Base-by-base conservation (phyloP, 179 eudicot species). In the Amaranthus tricolor region DNA sequence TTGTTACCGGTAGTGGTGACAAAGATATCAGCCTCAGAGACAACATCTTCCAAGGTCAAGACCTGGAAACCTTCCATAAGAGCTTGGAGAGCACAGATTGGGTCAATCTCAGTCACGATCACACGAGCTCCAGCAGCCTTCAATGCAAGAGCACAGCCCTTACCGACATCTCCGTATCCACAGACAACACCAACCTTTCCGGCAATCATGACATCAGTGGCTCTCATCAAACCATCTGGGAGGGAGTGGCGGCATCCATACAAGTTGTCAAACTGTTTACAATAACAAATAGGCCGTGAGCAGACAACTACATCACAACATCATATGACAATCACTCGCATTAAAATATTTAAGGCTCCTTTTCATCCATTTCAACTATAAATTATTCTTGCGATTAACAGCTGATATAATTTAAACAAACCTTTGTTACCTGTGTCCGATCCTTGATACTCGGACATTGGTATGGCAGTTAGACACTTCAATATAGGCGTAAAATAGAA, bases 171-270 rank as follows among this genome's bases (percentile, higher is more conserved):
- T 80, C 92, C 92, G 47, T 87, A 89, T 9, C 90, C 92, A 57
- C 88, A 85, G 78, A 89, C 89, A 61, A 89, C 89, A 45, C 86
- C 89, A 5, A 89, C 87, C 84, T 89, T 89, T 58, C 93, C 91
- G 14, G 93, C 93, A 76, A 89, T 88, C 93, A 89, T 89, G 43
- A 88, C 91, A 80, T 89, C 93, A 6, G 92, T 89, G 82, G 93
- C 90, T 78, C 93, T 89, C 93, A 89, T 89, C 82, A 89, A 71
- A 76, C 93, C 93, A 70, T 89, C 93, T 6, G 93, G 93, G 47
- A 89, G 91, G 40, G 93, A 89, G 93, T 89, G 93, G n/a, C 93
- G 91, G 86, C 93, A 89, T 68, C 91, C 93, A n/a, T 89, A 89
- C 83, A 89, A 86, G 86, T 89, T 89, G 84, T 89, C 93, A 49